A percentile compares a stretch with the other conserved stretches of the same genome.
phyloP scores from a whole-genome alignment of 2,329 filamentous ascomycete genomes.

The Emydomyces testavorans region DNA sequence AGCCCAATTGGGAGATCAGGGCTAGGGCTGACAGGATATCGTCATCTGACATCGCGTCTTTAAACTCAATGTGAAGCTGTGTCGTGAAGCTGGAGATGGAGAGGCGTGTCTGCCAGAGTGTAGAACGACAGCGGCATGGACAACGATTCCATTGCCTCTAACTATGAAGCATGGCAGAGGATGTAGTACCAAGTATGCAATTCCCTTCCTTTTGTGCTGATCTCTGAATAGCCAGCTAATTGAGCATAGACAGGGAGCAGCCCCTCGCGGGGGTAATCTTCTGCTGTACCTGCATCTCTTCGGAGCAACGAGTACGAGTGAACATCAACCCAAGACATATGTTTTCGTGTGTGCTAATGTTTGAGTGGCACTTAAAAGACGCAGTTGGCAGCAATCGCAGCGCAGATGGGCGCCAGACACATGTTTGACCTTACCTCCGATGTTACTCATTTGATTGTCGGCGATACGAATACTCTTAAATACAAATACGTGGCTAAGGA shows the following conservation, averaged over 20 bases:
- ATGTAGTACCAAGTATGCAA: conserved; percentile 26
- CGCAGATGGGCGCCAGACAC: conserved; percentile 75
- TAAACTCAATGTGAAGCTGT: not conserved
- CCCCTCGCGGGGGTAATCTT: conserved; percentile 63
- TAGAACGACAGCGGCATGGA: not conserved
- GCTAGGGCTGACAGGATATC: conserved; percentile 4
- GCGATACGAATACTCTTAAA: conserved; percentile 78
- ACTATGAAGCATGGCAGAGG: conserved; percentile 35
- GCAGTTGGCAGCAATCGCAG: conserved; percentile 40
- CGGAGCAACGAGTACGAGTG: conserved; percentile 59
- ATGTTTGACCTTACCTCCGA: conserved; percentile 90
- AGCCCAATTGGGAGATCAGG: not conserved
- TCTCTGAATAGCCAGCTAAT: not conserved
- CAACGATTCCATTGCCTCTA: conserved; percentile 13
- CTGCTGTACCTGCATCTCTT: conserved; percentile 76
- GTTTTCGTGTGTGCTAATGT: conserved; percentile 4
- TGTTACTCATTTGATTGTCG: conserved; percentile 87
- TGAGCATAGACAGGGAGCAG: conserved; percentile 43
- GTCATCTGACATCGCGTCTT: conserved; percentile 3
- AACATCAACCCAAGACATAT: not conserved
- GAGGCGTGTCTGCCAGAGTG: too few relatives aligned
- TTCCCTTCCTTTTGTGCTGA: not conserved
- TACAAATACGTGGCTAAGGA: conserved; percentile 91
- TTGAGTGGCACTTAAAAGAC: conserved; percentile 23
- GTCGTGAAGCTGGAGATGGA: too few relatives aligned